Evolutionary conservation across 306 rosid genomes (phyloP), one percentile per base, ranked within the genome.

Genomic region (Citrullus colocynthis): DNA sequence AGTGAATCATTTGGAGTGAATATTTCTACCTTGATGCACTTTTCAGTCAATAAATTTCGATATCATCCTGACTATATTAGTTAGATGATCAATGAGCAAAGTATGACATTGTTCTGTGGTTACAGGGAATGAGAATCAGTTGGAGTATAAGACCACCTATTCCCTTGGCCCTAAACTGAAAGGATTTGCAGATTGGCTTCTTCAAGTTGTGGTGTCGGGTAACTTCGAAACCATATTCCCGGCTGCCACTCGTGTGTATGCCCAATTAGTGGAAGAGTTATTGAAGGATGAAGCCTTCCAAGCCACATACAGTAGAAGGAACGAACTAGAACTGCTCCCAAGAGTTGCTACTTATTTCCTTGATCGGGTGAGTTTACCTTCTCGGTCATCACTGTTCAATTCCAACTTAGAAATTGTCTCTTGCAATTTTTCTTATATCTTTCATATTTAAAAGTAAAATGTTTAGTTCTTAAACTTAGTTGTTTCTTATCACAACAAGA

Each of bases 271-370:
- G 52, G 90, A 88, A 85, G 90, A 91, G 71, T 80, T 93, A 74
- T 90, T 96, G 96, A 85, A 81, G 67, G 93, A 89, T 66, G 51
- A 89, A 48, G 98, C 98, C 83, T 89, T 91, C 81, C 90, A 87
- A 75, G 95, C 91, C 59, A 83, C 96, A 37, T 91, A 93, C 77
- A 82, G 71, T 8, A 80, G 95, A 76, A 88, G 88, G 80, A 77
- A 91, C 79, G 96, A 93, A 80, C 62, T 93, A 61, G 83, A 88
- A 88, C 77, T 79, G 88, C 89, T 93, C 59, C 94, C 98, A 18
- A 84, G 82, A 85, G 84, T 56, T 73, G 94, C 96, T 9, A 62
- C 88, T 57, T 91, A 89, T 81, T 93, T 90, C 80, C 88, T 93
- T 63, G 80, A 84, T 66, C 85, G 88, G 88, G 96, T 93, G 66